These are phyloP conservation scores for Graphilbum sp. DNA, from an alignment of 2,329 filamentous ascomycete species.

Conservation along the genomic window DNA sequence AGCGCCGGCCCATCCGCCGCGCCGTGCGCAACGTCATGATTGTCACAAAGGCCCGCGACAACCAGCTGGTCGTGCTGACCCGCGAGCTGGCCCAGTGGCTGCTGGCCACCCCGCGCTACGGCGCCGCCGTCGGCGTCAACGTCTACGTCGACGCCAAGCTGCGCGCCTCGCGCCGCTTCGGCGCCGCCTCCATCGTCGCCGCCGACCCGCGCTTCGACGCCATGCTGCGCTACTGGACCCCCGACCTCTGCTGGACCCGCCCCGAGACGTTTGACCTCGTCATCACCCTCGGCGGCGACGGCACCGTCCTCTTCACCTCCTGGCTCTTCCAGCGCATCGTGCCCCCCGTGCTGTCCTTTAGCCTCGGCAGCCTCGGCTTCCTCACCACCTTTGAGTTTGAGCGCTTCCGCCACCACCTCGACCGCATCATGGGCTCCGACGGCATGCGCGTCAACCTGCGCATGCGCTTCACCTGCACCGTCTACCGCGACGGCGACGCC, in stretches of 20 bases:
- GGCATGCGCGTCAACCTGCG: conserved; percentile 96
- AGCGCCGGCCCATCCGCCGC: conserved; percentile 78
- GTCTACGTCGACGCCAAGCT: conserved; percentile 98
- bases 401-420: conserved; percentile 72
- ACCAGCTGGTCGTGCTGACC: conserved; percentile 77
- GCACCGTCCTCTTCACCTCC: conserved; percentile 74
- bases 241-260: conserved; percentile 82
- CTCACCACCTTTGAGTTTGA: conserved; percentile 79
- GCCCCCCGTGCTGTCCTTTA: conserved; percentile 71
- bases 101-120: conserved; percentile 75
- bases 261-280: conserved; percentile 95
- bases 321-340: conserved; percentile 89
- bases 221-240: conserved; percentile 93
- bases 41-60: conserved; percentile 93
- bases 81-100: conserved; percentile 80
- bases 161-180: conserved; percentile 73
- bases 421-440: conserved; percentile 78
- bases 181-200: conserved; percentile 53
- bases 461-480: conserved; percentile 97
- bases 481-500: conserved; percentile 54
- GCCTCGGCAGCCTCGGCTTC: conserved; percentile 73
- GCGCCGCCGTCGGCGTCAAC: conserved; percentile 77
- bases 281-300: conserved; percentile 71
- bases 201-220: conserved; percentile 60
- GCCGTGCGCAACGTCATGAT: conserved; percentile 95